Conservation (phyloP, 306 rosid genomes). For the Citrullus amarus region DNA sequence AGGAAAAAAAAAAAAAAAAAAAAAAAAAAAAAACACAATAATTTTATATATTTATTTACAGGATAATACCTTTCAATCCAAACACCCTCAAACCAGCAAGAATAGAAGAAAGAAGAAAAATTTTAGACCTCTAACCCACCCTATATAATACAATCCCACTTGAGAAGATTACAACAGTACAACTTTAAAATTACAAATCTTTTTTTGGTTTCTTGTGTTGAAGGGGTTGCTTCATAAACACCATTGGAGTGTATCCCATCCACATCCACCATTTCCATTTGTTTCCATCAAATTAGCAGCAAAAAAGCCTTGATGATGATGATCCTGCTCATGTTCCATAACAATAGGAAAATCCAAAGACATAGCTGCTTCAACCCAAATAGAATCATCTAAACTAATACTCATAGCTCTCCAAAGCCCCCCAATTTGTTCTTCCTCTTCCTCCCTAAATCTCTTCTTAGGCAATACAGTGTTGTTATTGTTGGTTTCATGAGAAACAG, state of each 20-base stretch:
- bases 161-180: not conserved
- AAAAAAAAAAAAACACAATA: not conserved
- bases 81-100: not conserved
- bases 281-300: constrained; percentile 15
- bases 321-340: constrained; percentile 10
- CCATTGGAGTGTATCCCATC: constrained; percentile 48
- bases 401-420: constrained; percentile 32
- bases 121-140: not conserved
- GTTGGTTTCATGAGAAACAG: not conserved
- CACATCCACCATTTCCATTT: constrained; percentile 17
- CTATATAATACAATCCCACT: not conserved
- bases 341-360: constrained; percentile 40
- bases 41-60: not conserved
- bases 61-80: not conserved
- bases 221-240: constrained; percentile 20
- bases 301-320: constrained; percentile 3
- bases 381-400: constrained; percentile 35
- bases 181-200: not conserved
- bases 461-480: too few relatives aligned
- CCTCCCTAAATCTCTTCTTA: not conserved
- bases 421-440: not conserved
- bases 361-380: constrained; percentile 71
- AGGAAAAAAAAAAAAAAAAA: too few relatives aligned
- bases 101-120: not conserved
- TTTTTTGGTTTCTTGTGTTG: not conserved